Evolutionary conservation across 164 flowering plant genomes (phyloP).

Genomic region (Buxus sempervirens): DNA sequence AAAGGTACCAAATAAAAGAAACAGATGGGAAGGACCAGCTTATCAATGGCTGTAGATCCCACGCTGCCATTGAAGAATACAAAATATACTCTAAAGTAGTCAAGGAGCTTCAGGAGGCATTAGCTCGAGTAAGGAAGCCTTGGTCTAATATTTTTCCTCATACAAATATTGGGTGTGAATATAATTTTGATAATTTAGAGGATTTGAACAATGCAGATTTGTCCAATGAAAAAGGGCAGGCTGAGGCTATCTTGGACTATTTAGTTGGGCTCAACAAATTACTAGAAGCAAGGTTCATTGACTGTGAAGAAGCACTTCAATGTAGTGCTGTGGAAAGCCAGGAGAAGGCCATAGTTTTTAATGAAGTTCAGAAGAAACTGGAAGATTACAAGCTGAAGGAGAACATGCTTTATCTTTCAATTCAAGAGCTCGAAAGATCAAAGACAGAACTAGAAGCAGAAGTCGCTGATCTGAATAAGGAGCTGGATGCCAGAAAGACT

Average conservation of each 20-base stretch:
- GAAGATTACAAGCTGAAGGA: constrained; percentile 16
- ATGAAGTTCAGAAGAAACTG: constrained; percentile 21
- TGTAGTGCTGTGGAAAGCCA: constrained; percentile 19
- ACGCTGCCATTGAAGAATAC: constrained; percentile 14
- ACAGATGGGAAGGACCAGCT: constrained; percentile 13
- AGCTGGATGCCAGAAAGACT: constrained; percentile 23
- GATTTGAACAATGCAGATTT: constrained; percentile 11
- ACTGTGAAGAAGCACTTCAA: constrained; percentile 24
- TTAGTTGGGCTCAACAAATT: constrained; percentile 32
- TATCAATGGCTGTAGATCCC: constrained; percentile 10
- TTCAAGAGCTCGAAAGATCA: constrained; percentile 28
- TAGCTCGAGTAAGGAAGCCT: constrained; percentile 30
- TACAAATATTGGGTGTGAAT: constrained; percentile 11
- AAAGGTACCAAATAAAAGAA: constrained; percentile 23
- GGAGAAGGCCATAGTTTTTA: constrained; percentile 12
- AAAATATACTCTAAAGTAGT: constrained; percentile 23
- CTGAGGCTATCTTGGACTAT: constrained; percentile 25
- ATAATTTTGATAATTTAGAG: constrained; percentile 14
- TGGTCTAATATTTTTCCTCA: constrained; percentile 17
- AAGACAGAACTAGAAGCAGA: constrained; percentile 27
- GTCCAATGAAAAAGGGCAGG: constrained; percentile 23
- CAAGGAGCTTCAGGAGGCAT: constrained; percentile 33
- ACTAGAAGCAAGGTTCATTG: constrained; percentile 31
- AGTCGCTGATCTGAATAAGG: constrained; percentile 25
- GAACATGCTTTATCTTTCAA: constrained; percentile 12